These are phyloP conservation scores for Akanthomyces muscarius DNA, from an alignment of 2,329 filamentous ascomycete genomes.

Conservation along the genomic window DNA sequence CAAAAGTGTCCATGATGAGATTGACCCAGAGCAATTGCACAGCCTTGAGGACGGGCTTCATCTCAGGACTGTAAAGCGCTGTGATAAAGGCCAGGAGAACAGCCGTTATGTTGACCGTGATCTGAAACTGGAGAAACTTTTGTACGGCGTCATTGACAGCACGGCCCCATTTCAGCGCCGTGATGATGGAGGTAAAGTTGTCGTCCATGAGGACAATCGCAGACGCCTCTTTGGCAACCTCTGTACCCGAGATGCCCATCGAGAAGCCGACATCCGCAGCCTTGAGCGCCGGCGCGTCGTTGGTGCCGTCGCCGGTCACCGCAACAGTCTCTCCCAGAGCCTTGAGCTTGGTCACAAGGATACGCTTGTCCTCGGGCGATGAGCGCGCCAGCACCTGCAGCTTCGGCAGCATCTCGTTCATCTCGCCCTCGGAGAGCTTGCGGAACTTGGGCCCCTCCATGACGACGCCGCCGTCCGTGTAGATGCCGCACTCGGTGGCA, in stretches of 20 bases:
- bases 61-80: slow-evolving; percentile 47
- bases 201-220: slow-evolving; percentile 60
- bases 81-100: slow-evolving; percentile 57
- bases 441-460: slow-evolving; percentile 69
- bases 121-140: slow-evolving; percentile 61
- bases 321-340: slow-evolving; percentile 56
- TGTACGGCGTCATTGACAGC: slow-evolving; percentile 60
- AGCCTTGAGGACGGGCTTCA: slow-evolving; percentile 53
- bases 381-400: slow-evolving; percentile 63
- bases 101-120: slow-evolving; percentile 62
- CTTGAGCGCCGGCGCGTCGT: slow-evolving; percentile 57
- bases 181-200: slow-evolving; percentile 57
- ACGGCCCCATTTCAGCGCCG: slow-evolving; percentile 59
- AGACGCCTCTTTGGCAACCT: slow-evolving; percentile 60
- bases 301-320: slow-evolving; percentile 60
- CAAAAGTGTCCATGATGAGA: slow-evolving; percentile 61
- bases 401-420: slow-evolving; percentile 54
- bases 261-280: slow-evolving; percentile 60
- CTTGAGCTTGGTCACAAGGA: slow-evolving; percentile 59
- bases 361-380: slow-evolving; percentile 62
- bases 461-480: slow-evolving; percentile 53
- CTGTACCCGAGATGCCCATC: slow-evolving; percentile 59
- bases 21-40: slow-evolving; percentile 62
- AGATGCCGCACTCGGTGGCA: slow-evolving; percentile 68
- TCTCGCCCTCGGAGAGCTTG: slow-evolving; percentile 54